Evolutionary conservation across 192 early-diverging fungal species (phyloP), one percentile per base, ranked within the genome.

Genomic region (Coemansia sp.): DNA sequence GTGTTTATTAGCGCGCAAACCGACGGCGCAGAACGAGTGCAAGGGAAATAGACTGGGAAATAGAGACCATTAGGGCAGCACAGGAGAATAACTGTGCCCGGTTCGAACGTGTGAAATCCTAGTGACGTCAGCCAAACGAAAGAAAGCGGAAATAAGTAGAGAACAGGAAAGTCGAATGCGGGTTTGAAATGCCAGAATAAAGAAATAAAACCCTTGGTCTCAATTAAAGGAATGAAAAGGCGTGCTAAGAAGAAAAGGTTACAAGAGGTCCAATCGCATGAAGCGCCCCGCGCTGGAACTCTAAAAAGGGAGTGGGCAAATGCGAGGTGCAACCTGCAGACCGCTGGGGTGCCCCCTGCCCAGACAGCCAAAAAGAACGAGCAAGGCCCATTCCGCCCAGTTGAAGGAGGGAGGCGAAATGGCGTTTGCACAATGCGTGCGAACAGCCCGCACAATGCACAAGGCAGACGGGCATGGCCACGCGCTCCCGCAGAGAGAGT

Each of bases 371-470:
- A 7, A 32, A 29, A 29, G 41, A 45, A n/a, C 14, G n/a, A n/a
- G 2, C 43, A 45, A 17, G 14, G 43, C 14, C 43, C 11, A 15
- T 10, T 8, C 3, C 5, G 43, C 3, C 43, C n/a, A 12, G 43
- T 7, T 32, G 32, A 32, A 32, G 32, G 32, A 32, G 32, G 32
- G 32, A 32, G 32, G 32, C 32, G 32, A 32, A 32, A 32, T 32
- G 32, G 41, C 41, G 6, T 19, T 48, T 19, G 47, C 55, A 57
- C 55, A 57, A 57, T 57, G 55, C 54, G 54, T 56, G 54, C 54
- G 54, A 56, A 56, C 54, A 32, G 54, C 54, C 54, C 27, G 54
- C 57, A 58, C 57, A 58, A 58, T 58, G 57, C 57, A 23, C 57
- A 23, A 35, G 56, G n/a, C 56, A 55, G 53, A 55, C 53, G 53